Evolutionary conservation across 2,329 filamentous ascomycete species (phyloP), one percentile per base, ranked within the genome.

Genomic region (Taxawa tesnikishii): DNA sequence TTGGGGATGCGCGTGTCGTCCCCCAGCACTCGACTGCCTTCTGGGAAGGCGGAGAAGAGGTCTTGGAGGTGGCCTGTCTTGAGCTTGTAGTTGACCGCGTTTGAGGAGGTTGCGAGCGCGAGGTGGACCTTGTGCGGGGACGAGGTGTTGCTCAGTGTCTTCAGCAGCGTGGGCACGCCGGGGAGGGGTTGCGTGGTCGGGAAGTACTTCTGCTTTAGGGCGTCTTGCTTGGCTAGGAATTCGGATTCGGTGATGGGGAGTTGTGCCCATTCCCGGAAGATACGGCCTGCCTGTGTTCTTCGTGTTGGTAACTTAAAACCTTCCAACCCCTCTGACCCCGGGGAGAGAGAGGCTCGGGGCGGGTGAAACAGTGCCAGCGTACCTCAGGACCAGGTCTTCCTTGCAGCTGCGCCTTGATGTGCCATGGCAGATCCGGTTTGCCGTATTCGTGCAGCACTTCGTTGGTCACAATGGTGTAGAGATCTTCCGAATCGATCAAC

Each of bases 401-500:
- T 60, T 82, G 78, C 12, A 96, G 65, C 56, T 84, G 80, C 7
- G 90, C 87, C 65, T 96, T 96, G 61, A 98, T 75, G 39, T 73
- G 75, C 90, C 90, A 96, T 1, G 90, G 88, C n/a, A 96, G 65
- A 10, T 63, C 54, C 1, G 83, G 79, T 30, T 74, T 75, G 47
- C 68, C 71, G 56, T 90, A 83, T 50, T 80, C 75, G 35, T 68
- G 65, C 24, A 98, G 76, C 23, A 96, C 71, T 15, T 74, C 65
- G 60, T 98, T 94, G 39, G 85, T 80, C 58, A 82, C 80, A 15
- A 72, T 54, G 0, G 84, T 90, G 65, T 96, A 96, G 37, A 75
- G 64, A 51, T 96, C 90, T 64, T 96, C 90, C 19, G 83, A 85
- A 59, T 96, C 78, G 52, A 98, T 81, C 13, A 98, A 73, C 21